These are phyloP conservation scores for Umbelopsis sp. DNA, from an alignment of 192 early-diverging fungal genomes.

Conservation along the genomic window DNA sequence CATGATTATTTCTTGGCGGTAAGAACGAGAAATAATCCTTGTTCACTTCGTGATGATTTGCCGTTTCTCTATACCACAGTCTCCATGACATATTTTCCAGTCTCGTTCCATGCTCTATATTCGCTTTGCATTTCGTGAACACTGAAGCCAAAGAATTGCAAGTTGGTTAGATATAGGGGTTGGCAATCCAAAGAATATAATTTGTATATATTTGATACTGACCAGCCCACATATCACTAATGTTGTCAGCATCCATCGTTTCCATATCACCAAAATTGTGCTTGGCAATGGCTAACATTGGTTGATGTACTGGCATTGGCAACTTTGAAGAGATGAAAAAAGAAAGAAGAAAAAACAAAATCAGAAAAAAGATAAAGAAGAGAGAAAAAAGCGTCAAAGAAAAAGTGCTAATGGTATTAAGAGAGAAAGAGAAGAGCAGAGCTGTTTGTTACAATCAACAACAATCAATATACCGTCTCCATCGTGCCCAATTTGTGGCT, in stretches of 20 bases:
- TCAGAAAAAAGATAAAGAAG: background rate
- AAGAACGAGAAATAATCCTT: conserved; percentile 12
- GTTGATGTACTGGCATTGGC: conserved; percentile 13
- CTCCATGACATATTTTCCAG: conserved; percentile 41
- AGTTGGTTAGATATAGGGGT: too few relatives aligned
- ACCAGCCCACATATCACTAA: conserved; percentile 29
- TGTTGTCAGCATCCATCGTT: conserved; percentile 13
- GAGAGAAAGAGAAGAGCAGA: background rate
- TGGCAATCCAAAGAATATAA: background rate
- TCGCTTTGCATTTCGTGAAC: conserved; percentile 35
- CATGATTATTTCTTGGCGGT: background rate
- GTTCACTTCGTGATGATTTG: conserved; percentile 8
- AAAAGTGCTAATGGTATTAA: background rate
- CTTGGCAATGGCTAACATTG: conserved; percentile 22
- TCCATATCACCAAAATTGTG: conserved; percentile 23
- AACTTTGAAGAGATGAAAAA: background rate
- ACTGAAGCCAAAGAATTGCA: conserved; percentile 14
- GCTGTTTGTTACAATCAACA: background rate
- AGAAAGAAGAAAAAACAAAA: background rate
- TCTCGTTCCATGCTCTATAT: conserved; percentile 26
- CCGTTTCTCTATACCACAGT: conserved; percentile 33
- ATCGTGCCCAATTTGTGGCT: conserved; percentile 10
- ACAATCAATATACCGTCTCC: conserved; percentile 8
- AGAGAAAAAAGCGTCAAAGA: background rate
- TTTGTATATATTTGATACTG: conserved; percentile 1